These are phyloP conservation scores for Candida verbasci DNA, from an alignment of 805 yeast genomes.

Conservation along the genomic window DNA sequence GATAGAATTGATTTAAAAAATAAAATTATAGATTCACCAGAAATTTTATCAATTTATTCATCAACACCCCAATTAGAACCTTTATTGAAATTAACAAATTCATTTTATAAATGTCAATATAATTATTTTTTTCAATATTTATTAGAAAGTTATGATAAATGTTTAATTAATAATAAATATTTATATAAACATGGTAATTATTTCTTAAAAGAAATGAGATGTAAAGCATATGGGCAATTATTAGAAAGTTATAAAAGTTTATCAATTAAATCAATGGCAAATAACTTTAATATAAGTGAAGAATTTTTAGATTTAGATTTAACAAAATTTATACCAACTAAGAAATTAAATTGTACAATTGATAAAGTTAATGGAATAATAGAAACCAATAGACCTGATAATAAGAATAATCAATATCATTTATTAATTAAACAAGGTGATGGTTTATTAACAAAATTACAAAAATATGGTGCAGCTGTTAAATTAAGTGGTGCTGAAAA, in stretches of 20 bases:
- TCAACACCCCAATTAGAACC: conserved; percentile 72
- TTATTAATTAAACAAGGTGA: conserved; percentile 88
- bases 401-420: conserved; percentile 92
- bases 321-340: conserved; percentile 86
- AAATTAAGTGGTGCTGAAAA: conserved; percentile 89
- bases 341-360: conserved; percentile 90
- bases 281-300: conserved; percentile 82
- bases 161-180: conserved; percentile 58
- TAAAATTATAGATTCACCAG: conserved; percentile 90
- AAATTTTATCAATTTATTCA: conserved; percentile 74
- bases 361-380: conserved; percentile 94
- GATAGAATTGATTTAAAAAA: conserved; percentile 80
- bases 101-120: conserved; percentile 87
- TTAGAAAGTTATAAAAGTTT: conserved; percentile 91
- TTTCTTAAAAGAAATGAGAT: conserved; percentile 87
- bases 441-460: conserved; percentile 84
- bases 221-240: conserved; percentile 90
- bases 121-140: conserved; percentile 71
- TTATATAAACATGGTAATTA: conserved; percentile 74
- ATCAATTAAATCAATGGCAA: conserved; percentile 89
- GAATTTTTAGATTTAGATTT: conserved; percentile 85
- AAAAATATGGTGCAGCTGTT: conserved; percentile 96
- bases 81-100: conserved; percentile 74
- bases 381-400: conserved; percentile 94
- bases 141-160: conserved; percentile 70